Conservation (phyloP, 345 rosid genomes). For the Aquilaria yunnanensis region DNA sequence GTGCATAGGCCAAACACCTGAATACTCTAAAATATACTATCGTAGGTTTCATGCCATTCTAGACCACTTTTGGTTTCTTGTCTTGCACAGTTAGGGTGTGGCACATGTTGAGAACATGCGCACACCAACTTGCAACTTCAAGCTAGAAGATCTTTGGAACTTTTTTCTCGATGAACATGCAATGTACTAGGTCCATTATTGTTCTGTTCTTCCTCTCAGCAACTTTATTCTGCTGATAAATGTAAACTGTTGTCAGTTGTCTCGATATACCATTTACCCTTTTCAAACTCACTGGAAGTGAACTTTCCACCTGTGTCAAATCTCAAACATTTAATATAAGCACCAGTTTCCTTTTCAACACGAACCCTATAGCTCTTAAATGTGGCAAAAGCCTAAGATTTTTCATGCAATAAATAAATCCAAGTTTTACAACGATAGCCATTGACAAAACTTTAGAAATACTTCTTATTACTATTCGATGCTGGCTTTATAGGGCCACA, state of each 20-base stretch:
- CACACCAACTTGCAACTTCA: slow-evolving; percentile 4
- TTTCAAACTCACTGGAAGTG: no score
- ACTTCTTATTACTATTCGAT: slow-evolving; percentile 8
- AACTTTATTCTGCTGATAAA: slow-evolving; percentile 8
- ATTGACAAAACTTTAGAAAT: slow-evolving; percentile 5
- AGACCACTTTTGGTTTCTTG: not conserved
- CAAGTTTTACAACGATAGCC: slow-evolving; percentile 5
- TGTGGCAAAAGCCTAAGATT: not conserved
- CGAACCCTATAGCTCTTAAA: slow-evolving; percentile 1
- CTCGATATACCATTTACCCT: no score
- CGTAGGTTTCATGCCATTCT: slow-evolving; percentile 5
- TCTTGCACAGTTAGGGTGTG: not conserved
- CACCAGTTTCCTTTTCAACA: not conserved
- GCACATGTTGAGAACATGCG: slow-evolving; percentile 6
- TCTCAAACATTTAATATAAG: no score
- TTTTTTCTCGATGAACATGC: not conserved
- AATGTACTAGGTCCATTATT: slow-evolving; percentile 15
- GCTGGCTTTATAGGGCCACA: slow-evolving; percentile 8
- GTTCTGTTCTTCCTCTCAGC: not conserved
- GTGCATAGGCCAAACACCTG: slow-evolving; percentile 5
- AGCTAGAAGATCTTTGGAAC: slow-evolving; percentile 11
- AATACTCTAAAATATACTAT: slow-evolving; percentile 4
- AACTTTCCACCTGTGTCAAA: not conserved
- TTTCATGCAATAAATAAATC: not conserved
- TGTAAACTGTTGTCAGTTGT: not conserved